Percentiles rank a stretch among this genome's conserved stretches.
Conservation (phyloP, 352 stramenopile genomes). For the Pythium sp. region DNA sequence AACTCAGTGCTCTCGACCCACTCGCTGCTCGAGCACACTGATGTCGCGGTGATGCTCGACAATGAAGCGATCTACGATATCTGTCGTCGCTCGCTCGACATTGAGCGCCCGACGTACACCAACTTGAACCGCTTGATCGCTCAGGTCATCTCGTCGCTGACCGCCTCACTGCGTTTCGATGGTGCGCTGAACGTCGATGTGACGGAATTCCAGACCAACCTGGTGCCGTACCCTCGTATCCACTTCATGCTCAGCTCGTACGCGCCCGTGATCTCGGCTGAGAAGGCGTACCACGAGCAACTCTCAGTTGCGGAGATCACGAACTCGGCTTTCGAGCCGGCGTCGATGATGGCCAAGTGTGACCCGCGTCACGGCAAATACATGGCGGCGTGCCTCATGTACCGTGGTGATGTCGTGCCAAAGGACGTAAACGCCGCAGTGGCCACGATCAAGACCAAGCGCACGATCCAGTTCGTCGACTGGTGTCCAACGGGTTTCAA, state of each 20-base stretch:
- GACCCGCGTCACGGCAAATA: slow-evolving; percentile 99
- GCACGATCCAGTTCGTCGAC: slow-evolving; percentile 99
- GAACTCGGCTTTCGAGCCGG: slow-evolving; percentile 97
- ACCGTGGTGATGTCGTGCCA: slow-evolving; percentile 94
- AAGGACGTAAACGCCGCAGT: slow-evolving; percentile 97
- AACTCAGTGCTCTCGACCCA: slow-evolving; percentile 98
- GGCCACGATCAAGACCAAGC: slow-evolving; percentile 99
- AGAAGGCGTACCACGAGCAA: slow-evolving; percentile 98
- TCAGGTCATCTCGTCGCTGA: slow-evolving; percentile 98
- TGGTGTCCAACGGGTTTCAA: slow-evolving; percentile 99
- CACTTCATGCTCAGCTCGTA: slow-evolving; percentile 99
- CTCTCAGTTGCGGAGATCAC: slow-evolving; percentile 98
- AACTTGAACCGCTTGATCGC: slow-evolving; percentile 98
- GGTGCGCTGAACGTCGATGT: slow-evolving; percentile 98
- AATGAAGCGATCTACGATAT: slow-evolving; percentile 99
- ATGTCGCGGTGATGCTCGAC: slow-evolving; percentile 97
- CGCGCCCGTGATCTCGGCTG: slow-evolving; percentile 96
- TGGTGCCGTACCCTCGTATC: slow-evolving; percentile 98
- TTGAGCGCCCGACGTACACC: slow-evolving; percentile 98
- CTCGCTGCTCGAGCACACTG: slow-evolving; percentile 97
- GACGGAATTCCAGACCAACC: slow-evolving; percentile 99
- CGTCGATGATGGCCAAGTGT: slow-evolving; percentile 99
- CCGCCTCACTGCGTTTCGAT: slow-evolving; percentile 97
- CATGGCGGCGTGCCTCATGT: slow-evolving; percentile 99
- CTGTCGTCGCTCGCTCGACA: slow-evolving; percentile 95